Evolutionary conservation across 2,329 filamentous ascomycete species (phyloP), one percentile per base, ranked within the genome.

Genomic region (Fusarium vanettenii): DNA sequence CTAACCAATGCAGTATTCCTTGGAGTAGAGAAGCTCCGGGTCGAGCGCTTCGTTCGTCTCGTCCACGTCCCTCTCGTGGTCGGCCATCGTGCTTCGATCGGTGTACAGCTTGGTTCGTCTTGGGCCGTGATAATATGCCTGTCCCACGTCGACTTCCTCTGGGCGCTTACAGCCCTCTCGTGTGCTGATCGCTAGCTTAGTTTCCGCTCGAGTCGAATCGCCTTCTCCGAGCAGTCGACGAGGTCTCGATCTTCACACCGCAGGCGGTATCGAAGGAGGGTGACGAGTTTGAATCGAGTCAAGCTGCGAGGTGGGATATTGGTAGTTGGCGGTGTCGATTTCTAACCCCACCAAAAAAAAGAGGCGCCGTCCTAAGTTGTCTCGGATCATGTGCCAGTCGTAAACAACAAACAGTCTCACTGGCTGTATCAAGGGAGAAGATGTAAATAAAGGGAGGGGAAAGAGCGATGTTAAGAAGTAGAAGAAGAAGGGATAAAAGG

Each of bases 11-110:
- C 93, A 95, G 81, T 92, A 94, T 84, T 97, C 94, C 85, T 97
- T 98, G 72, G 94, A 97, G 84, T 98, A 99, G 63, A 98, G 89
- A 71, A 92, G 91, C 85, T 97, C 95, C 5, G 97, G 97, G 84
- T 98, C 96, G 41, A 84, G 89, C 39, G 87, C 86, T 80, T 89
- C 89, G 72, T 89, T 87, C 74, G 78, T 76, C 55, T 85, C 84
- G 43, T 87, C 85, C 59, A 85, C 82, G 27, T 88, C 85, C 66
- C 85, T 85, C 63, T 86, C 84, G 70, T 84, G 83, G 78, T 88
- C 86, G 68, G 85, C 84, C 88, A 90, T 90, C 70, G 52, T 60
- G 33, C 65, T 69, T 50, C 41, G 66, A 66, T 67, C 43, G 67
- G 64, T 50, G 66, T 33, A 41, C 35, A 11, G 60, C 72, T 64